Conservation (phyloP, 805 yeast genomes). For the Candida nonsorbophila region DNA sequence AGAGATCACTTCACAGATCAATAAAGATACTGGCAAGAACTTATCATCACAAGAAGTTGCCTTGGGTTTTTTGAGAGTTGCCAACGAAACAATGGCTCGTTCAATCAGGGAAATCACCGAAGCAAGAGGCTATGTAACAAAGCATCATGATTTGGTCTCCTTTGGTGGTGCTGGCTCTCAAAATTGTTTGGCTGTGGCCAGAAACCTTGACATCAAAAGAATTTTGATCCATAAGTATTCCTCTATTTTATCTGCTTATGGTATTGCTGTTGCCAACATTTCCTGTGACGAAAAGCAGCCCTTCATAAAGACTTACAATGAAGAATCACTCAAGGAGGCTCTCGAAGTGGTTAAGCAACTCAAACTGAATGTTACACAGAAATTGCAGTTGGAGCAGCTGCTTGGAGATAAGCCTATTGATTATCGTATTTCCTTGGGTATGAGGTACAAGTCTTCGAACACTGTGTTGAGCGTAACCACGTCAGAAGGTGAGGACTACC, state of each 20-base stretch:
- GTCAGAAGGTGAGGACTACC: slow-evolving; percentile 22
- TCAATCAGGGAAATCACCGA: slow-evolving; percentile 28
- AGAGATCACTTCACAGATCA: slow-evolving; percentile 40
- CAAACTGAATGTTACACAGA: slow-evolving; percentile 4
- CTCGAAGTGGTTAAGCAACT: slow-evolving; percentile 6
- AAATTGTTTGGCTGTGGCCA: slow-evolving; percentile 19
- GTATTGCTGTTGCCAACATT: slow-evolving; percentile 26
- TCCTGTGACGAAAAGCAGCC: slow-evolving; percentile 29
- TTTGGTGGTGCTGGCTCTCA: slow-evolving; percentile 33
- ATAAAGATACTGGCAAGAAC: slow-evolving; percentile 19
- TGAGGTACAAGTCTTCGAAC: slow-evolving; percentile 16
- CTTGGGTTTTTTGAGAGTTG: slow-evolving; percentile 25
- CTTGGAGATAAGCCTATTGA: slow-evolving; percentile 4
- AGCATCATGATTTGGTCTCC: slow-evolving; percentile 22
- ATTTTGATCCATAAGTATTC: slow-evolving; percentile 28
- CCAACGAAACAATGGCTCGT: slow-evolving; percentile 25
- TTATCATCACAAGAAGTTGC: slow-evolving; percentile 25
- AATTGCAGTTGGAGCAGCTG: slow-evolving; percentile 7
- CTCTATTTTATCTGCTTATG: slow-evolving; percentile 26
- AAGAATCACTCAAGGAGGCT: slow-evolving; percentile 26
- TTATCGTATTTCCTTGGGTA: slow-evolving; percentile 8
- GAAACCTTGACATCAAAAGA: slow-evolving; percentile 18
- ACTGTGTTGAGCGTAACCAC: slow-evolving; percentile 17
- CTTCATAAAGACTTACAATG: slow-evolving; percentile 28
- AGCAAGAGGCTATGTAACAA: slow-evolving; percentile 21